These are phyloP conservation scores for Copromyces sp. DNA, from an alignment of 495 filamentous ascomycete species.

Conservation along the genomic window DNA sequence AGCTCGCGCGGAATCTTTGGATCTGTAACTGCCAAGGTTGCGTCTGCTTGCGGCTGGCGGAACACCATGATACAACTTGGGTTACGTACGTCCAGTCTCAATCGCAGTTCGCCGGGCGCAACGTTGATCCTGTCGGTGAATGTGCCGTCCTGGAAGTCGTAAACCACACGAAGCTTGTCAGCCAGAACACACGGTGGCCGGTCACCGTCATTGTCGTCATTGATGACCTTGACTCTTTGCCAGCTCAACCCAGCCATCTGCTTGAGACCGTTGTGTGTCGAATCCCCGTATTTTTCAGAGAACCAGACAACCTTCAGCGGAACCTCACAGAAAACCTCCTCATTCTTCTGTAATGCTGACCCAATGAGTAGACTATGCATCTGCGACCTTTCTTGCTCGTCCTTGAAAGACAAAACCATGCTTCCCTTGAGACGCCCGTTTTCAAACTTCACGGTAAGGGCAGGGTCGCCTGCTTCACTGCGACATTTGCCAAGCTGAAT, in stretches of 20 bases:
- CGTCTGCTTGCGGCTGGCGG: conserved; percentile 54
- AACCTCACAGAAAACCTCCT: conserved; percentile 52
- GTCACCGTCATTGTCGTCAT: conserved; percentile 38
- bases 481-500: conserved; percentile 64
- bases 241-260: conserved; percentile 37
- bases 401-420: conserved; percentile 65
- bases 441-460: conserved; percentile 58
- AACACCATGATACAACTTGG: conserved; percentile 52
- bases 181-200: conserved; percentile 53
- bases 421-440: conserved; percentile 53
- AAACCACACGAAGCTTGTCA: conserved; percentile 56
- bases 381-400: conserved; percentile 51
- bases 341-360: conserved; percentile 47
- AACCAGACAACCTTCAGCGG: conserved; percentile 52
- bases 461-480: conserved; percentile 54
- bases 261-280: conserved; percentile 28
- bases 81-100: conserved; percentile 49
- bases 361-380: conserved; percentile 62
- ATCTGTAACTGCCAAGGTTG: conserved; percentile 59
- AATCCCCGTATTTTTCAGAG: conserved; percentile 42
- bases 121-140: conserved; percentile 67
- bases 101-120: conserved; percentile 62
- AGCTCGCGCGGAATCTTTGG: conserved; percentile 48
- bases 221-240: conserved; percentile 44
- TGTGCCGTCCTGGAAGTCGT: conserved; percentile 56